These are phyloP conservation scores for Leptographium lundbergii DNA, from an alignment of 2,329 filamentous ascomycete species.

Conservation along the genomic window DNA sequence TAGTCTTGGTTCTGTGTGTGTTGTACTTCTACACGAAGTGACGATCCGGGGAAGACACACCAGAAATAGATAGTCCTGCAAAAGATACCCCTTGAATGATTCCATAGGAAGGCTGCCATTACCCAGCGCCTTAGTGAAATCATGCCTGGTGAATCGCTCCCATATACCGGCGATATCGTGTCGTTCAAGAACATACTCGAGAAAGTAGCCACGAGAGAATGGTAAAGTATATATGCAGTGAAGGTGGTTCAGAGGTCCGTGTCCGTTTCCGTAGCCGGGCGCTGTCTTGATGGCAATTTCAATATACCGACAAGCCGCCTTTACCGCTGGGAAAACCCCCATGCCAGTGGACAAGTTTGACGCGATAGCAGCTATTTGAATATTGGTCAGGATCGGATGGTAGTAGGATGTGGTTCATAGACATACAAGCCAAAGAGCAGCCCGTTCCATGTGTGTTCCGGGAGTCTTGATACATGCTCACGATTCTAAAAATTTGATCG, in stretches of 20 bases:
- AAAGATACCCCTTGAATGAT: constrained; percentile 77
- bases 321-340: constrained; percentile 46
- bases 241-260: constrained; percentile 67
- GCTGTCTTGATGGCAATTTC: constrained; percentile 58
- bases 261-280: constrained; percentile 49
- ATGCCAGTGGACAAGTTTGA: constrained; percentile 54
- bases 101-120: constrained; percentile 60
- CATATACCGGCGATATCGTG: constrained; percentile 63
- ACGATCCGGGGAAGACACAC: constrained; percentile 28
- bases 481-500: constrained; percentile 42
- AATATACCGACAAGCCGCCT: constrained; percentile 56
- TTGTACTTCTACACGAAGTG: neutral
- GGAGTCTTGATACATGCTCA: constrained; percentile 58
- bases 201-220: constrained; percentile 60
- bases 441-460: constrained; percentile 89
- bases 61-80: constrained; percentile 87
- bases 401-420: constrained; percentile 8
- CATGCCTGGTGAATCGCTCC: constrained; percentile 66
- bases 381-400: neutral
- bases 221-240: constrained; percentile 57
- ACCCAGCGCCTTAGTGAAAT: constrained; percentile 68
- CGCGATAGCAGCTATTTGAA: constrained; percentile 51
- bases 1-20: neutral
- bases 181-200: constrained; percentile 70
- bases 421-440: constrained; percentile 76